These are phyloP conservation scores for Solanum hybrid DNA, from an alignment of 305 asterid species.

Conservation along the genomic window DNA sequence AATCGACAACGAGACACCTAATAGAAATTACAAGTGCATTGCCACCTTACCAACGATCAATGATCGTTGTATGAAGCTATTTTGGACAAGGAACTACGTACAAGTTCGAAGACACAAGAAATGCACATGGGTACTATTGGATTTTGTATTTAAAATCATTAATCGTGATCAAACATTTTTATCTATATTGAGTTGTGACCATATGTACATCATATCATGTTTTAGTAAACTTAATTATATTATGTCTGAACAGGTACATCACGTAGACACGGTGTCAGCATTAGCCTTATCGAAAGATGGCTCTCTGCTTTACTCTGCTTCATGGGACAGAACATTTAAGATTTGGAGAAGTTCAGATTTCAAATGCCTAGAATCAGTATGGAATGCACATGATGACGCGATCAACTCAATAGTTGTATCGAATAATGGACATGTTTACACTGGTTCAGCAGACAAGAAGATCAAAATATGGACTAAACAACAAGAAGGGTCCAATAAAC, in stretches of 20 bases:
- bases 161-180: not conserved
- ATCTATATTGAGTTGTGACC: not conserved
- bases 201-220: not conserved
- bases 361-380: slow-evolving; percentile 10
- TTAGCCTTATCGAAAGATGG: slow-evolving; percentile 3
- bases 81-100: slow-evolving; percentile 53
- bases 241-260: not conserved
- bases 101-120: slow-evolving; percentile 50
- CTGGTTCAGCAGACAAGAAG: slow-evolving; percentile 11
- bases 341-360: slow-evolving; percentile 8
- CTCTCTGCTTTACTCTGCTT: slow-evolving; percentile 8
- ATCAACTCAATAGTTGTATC: slow-evolving; percentile 4
- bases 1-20: slow-evolving; percentile 3
- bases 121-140: slow-evolving; percentile 50
- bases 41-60: slow-evolving; percentile 53
- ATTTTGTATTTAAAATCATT: not conserved
- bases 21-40: slow-evolving; percentile 27
- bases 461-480: slow-evolving; percentile 5
- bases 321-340: slow-evolving; percentile 14
- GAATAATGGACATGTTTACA: not conserved
- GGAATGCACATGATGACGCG: slow-evolving; percentile 13
- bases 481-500: not conserved
- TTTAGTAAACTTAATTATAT: not conserved
- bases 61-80: slow-evolving; percentile 47
- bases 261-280: slow-evolving; percentile 11